Evolutionary conservation across 306 rosid genomes (phyloP).

Genomic region (Coriaria nepalensis): DNA sequence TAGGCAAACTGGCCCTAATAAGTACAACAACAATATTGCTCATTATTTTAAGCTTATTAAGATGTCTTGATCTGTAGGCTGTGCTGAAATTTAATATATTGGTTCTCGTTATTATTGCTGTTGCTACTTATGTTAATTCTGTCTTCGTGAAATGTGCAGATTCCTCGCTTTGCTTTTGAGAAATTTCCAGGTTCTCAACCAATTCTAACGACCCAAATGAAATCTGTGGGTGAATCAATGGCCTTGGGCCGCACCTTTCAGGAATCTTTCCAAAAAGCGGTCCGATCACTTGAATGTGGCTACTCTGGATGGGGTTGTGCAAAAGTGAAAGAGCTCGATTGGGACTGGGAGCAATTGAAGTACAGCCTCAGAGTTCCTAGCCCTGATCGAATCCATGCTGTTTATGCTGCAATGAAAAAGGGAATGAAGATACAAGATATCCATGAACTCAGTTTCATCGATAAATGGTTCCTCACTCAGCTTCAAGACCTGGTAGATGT

Average conservation of each 20-base stretch:
- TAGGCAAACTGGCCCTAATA: no score
- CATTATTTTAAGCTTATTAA: no score
- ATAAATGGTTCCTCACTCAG: slow-evolving; percentile 88
- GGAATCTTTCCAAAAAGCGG: slow-evolving; percentile 92
- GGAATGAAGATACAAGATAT: slow-evolving; percentile 84
- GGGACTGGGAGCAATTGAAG: slow-evolving; percentile 82
- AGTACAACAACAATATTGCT: no score
- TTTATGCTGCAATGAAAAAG: slow-evolving; percentile 91
- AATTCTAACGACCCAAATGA: slow-evolving; percentile 87
- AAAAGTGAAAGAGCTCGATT: slow-evolving; percentile 58
- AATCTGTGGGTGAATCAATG: slow-evolving; percentile 95
- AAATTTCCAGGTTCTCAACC: slow-evolving; percentile 99
- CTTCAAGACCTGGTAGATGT: slow-evolving; percentile 75
- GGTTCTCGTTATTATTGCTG: neutral
- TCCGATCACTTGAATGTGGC: slow-evolving; percentile 80
- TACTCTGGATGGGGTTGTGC: slow-evolving; percentile 87
- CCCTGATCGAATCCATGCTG: slow-evolving; percentile 83
- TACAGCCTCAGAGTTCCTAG: slow-evolving; percentile 84
- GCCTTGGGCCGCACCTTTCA: slow-evolving; percentile 92
- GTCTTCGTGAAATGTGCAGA: slow-evolving; percentile 38
- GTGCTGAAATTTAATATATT: neutral
- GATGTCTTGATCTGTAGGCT: no score
- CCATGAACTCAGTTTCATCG: slow-evolving; percentile 66
- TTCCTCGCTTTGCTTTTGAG: slow-evolving; percentile 93
- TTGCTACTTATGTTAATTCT: slow-evolving; percentile 5